These are phyloP conservation scores for Carex scoparia DNA, from an alignment of 176 grass and related monocot species.

Conservation along the genomic window DNA sequence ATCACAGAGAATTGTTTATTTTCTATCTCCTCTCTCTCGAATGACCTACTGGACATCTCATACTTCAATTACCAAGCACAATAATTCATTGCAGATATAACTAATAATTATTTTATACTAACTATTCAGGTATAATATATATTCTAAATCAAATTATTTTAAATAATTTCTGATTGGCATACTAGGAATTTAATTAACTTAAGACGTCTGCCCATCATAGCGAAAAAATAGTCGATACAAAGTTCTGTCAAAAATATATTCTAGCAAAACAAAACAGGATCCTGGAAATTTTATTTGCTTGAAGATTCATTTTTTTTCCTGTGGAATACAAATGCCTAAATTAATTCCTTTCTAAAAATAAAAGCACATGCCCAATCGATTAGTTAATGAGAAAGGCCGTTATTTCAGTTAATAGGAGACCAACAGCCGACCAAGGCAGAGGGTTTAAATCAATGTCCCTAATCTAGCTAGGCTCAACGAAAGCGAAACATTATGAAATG, in stretches of 20 bases:
- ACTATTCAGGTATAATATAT: too few species aligned
- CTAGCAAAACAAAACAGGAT: neutral
- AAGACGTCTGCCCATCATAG: too few species aligned
- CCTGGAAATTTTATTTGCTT: neutral
- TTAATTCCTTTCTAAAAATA: neutral
- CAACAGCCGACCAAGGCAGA: neutral
- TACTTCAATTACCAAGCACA: too few species aligned
- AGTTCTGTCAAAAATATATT: neutral
- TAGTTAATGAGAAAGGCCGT: neutral
- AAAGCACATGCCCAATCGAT: neutral
- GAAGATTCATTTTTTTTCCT: neutral
- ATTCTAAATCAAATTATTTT: too few species aligned
- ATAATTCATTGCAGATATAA: too few species aligned
- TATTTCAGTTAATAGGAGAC: conserved; percentile 22
- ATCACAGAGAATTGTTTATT: too few species aligned
- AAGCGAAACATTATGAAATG: neutral
- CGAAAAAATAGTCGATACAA: neutral
- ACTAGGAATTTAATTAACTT: too few species aligned
- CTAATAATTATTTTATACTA: too few species aligned
- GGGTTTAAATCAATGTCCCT: conserved; percentile 8
- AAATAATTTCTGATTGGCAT: too few species aligned
- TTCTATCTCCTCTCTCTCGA: too few species aligned
- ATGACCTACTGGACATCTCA: too few species aligned
- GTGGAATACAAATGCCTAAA: neutral
- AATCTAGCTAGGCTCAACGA: neutral